Evolutionary conservation across 2,329 filamentous ascomycete genomes (phyloP).

Genomic region (Fusarium coicis): DNA sequence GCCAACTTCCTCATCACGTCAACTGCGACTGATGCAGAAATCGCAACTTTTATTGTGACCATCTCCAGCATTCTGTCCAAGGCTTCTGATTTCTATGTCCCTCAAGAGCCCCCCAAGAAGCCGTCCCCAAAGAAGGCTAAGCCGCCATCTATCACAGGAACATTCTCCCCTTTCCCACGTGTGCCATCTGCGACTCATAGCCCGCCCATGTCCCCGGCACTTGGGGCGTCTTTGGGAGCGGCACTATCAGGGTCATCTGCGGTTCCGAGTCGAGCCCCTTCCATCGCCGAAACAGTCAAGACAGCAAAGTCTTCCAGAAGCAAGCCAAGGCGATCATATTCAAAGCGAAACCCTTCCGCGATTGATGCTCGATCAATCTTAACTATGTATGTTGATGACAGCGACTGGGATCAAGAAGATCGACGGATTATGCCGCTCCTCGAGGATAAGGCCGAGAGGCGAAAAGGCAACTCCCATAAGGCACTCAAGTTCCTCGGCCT

Average conservation of each 20-base stretch:
- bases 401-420: slow-evolving; percentile 59
- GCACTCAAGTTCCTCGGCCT: slow-evolving; percentile 65
- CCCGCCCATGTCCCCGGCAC: slow-evolving; percentile 34
- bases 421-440: slow-evolving; percentile 64
- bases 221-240: slow-evolving; percentile 17
- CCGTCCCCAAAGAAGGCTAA: slow-evolving; percentile 34
- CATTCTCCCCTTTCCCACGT: slow-evolving; percentile 47
- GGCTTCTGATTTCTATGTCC: slow-evolving; percentile 55
- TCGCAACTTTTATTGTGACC: slow-evolving; percentile 63
- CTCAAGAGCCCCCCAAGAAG: slow-evolving; percentile 48
- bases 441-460: slow-evolving; percentile 48
- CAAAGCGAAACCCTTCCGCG: slow-evolving; percentile 35
- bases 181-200: slow-evolving; percentile 36
- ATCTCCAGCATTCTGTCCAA: slow-evolving; percentile 58
- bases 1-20: slow-evolving; percentile 68
- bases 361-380: slow-evolving; percentile 48
- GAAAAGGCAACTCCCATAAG: slow-evolving; percentile 60
- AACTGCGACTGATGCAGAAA: slow-evolving; percentile 64
- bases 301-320: slow-evolving; percentile 46
- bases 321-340: slow-evolving; percentile 45
- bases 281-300: slow-evolving; percentile 48
- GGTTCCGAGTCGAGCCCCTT: slow-evolving; percentile 44
- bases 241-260: slow-evolving; percentile 16
- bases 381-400: slow-evolving; percentile 53
- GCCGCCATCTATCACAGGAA: slow-evolving; percentile 45